A percentile compares a stretch with the other conserved stretches of the same genome.
Conservation (phyloP, 2,329 filamentous ascomycete species). For the Pseudogymnoascus sp. region DNA sequence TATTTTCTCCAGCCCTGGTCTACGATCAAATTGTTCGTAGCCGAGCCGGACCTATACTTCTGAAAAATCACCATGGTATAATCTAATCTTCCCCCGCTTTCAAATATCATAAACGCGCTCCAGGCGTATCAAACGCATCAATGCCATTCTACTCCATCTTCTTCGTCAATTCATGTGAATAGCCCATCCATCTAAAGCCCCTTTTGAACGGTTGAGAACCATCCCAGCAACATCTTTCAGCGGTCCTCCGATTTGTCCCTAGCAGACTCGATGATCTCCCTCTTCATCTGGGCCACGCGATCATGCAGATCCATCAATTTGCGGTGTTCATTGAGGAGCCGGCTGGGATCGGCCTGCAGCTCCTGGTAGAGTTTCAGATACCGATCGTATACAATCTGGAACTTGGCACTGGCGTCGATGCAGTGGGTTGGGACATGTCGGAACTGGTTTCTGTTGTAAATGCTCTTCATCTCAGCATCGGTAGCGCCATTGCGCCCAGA, state of each 20-base stretch:
- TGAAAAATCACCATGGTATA: neutral
- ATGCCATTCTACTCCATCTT: neutral
- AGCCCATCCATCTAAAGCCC: neutral
- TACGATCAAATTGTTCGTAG: neutral
- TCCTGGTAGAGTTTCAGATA: constrained; percentile 2
- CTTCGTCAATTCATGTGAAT: neutral
- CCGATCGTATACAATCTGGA: neutral
- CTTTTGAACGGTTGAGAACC: neutral
- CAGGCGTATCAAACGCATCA: neutral
- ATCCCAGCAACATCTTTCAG: neutral
- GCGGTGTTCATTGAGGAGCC: neutral
- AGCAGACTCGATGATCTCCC: constrained; percentile 37
- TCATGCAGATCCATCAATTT: constrained; percentile 48
- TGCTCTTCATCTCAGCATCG: neutral
- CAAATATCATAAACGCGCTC: neutral
- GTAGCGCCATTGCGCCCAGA: neutral
- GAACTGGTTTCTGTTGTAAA: neutral
- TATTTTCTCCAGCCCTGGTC: neutral
- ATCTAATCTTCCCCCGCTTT: neutral
- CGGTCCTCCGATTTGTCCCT: neutral
- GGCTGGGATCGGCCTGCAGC: neutral
- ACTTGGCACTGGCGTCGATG: neutral
- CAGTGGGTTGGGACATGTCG: neutral
- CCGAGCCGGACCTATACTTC: neutral
- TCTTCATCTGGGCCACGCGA: constrained; percentile 50